Evolutionary conservation across 179 eudicot species (phyloP), one percentile per base, ranked within the genome.

Genomic region (Spergularia azorica): DNA sequence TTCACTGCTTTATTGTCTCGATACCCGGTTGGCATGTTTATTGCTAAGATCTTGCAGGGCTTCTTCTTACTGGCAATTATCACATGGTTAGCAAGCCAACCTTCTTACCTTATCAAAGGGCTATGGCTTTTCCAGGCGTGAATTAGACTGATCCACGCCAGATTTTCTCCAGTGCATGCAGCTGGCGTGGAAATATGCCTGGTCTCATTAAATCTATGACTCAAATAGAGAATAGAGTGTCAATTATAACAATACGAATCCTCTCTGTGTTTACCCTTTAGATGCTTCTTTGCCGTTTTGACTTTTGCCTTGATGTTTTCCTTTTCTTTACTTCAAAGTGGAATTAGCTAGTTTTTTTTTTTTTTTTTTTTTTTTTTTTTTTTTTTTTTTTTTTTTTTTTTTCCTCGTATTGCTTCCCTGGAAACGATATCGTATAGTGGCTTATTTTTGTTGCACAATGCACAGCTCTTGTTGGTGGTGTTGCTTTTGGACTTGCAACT

Each of bases 401-500:
- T 21, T 2, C 17, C 20, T 46, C 14, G 14, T 38, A 36, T 59
- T 57, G 39, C 43, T 32, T 32, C 51, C n/a, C 4, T 80, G 67
- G 15, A 32, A 43, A 72, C 36, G 56, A n/a, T 11, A 38, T 54
- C 46, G 18, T 41, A 5, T 39, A 14, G 36, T 15, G 70, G 55
- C 54, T 79, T 48, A 60, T 73, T 65, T 46, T 73, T 52, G 67
- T 63, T 67, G 46, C 12, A 26, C 51, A 55, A 57, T 73, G 16
- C 86, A 79, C 93, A 94, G 98, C 96, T 87, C 96, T 95, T 69
- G 80, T 88, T 72, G 77, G 91, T 72, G 98, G 96, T 58, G 94
- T 92, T 76, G 69, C 77, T 55, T 77, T 91, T 65, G 98, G 98
- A 72, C 89, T 95, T 76, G 89, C 85, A 65, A 90, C 92, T 87